Percentiles rank a stretch among this genome's conserved stretches.
phyloP scores from a whole-genome alignment of 1,284 basidiomycete species.

The Ganoderma boninense region DNA sequence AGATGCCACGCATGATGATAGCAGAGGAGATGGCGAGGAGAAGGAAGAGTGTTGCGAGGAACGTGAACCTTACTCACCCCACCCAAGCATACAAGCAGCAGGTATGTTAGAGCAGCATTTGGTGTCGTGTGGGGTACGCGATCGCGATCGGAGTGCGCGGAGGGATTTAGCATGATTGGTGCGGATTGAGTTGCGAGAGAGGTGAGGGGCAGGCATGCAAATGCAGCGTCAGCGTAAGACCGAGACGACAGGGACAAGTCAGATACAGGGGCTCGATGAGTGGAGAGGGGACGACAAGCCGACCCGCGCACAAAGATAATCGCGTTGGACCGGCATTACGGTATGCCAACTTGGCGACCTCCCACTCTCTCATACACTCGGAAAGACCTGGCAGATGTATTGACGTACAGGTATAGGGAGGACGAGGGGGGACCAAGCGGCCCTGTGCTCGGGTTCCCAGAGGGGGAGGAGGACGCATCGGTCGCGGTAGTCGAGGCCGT shows the following conservation, averaged over 20 bases:
- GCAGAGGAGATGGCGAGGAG: slow-evolving; percentile 69
- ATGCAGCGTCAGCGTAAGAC: slow-evolving; percentile 3
- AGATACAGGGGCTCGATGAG: neutral
- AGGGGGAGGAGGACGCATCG: neutral
- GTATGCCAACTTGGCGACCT: slow-evolving; percentile 1
- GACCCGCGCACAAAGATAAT: neutral
- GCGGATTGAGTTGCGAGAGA: neutral
- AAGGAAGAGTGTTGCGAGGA: slow-evolving; percentile 73
- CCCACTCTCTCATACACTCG: slow-evolving; percentile 4
- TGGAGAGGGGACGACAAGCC: neutral
- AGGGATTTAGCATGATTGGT: neutral
- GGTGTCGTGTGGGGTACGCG: neutral
- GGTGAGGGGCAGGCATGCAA: neutral
- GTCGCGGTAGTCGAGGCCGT: neutral
- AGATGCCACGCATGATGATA: slow-evolving; percentile 68
- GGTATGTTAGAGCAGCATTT: neutral
- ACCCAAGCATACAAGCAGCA: neutral
- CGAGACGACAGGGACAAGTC: neutral
- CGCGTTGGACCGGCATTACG: neutral
- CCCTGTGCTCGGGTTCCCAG: neutral
- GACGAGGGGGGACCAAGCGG: slow-evolving; percentile 37
- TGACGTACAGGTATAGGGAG: slow-evolving; percentile 47
- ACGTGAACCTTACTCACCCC: slow-evolving; percentile 60
- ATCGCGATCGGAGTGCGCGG: neutral
- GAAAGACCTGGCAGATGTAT: neutral